Conservation (phyloP, 306 rosid genomes). For the Notholithocarpus densiflorus region DNA sequence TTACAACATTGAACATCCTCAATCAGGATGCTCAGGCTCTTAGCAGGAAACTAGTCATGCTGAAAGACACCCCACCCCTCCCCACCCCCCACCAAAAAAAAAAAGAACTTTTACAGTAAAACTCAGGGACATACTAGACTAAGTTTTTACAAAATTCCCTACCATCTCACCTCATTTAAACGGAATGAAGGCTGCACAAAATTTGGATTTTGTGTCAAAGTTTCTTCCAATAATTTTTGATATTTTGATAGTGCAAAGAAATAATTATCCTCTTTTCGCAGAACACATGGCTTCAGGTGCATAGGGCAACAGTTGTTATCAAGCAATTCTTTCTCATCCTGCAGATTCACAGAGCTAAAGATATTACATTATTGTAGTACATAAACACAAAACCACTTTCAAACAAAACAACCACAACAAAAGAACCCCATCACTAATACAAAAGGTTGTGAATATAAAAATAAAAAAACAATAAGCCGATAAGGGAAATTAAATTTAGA, state of each 20-base stretch:
- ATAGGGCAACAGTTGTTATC: conserved; percentile 78
- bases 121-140: background rate
- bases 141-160: background rate
- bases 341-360: conserved; percentile 19
- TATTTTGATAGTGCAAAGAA: conserved; percentile 87
- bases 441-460: conserved; percentile 9
- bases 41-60: background rate
- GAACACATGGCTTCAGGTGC: conserved; percentile 89
- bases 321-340: conserved; percentile 93
- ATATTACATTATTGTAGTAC: conserved; percentile 11
- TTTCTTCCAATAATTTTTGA: conserved; percentile 71
- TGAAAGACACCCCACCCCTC: background rate
- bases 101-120: background rate
- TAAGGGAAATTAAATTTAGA: background rate
- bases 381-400: conserved; percentile 8
- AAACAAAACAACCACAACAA: background rate
- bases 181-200: conserved; percentile 88
- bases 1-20: background rate
- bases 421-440: conserved; percentile 5
- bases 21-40: background rate
- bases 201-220: conserved; percentile 56
- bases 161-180: conserved; percentile 65
- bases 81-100: no score
- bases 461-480: background rate
- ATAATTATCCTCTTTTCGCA: conserved; percentile 89